Percentiles rank a stretch among this genome's conserved stretches.
phyloP scores from a whole-genome alignment of 495 filamentous ascomycete species.

The Emericellopsis terricola region DNA sequence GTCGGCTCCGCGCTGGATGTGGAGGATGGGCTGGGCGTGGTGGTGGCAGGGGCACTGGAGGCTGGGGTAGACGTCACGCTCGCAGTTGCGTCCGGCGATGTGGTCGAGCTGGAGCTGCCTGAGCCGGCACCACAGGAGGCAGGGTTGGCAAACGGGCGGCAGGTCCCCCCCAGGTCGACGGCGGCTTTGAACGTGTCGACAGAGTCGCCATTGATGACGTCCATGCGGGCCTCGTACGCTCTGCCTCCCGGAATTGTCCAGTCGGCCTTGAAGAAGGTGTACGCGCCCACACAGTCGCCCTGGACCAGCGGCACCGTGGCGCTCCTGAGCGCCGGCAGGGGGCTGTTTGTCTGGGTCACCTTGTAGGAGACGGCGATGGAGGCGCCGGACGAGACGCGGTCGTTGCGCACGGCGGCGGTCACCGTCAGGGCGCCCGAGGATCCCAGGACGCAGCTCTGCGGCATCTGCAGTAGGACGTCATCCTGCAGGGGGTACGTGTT shows the following conservation, averaged over 20 bases:
- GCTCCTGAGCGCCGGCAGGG: constrained; percentile 28
- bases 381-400: constrained; percentile 19
- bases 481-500: constrained; percentile 24
- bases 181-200: constrained; percentile 9
- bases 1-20: constrained; percentile 15
- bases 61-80: constrained; percentile 8
- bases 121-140: constrained; percentile 9
- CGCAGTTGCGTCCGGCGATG: constrained; percentile 9
- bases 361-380: constrained; percentile 24
- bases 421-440: constrained; percentile 20
- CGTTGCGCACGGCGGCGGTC: constrained; percentile 29
- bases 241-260: constrained; percentile 25
- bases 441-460: constrained; percentile 27
- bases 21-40: constrained; percentile 3
- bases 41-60: constrained; percentile 5
- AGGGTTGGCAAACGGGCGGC: constrained; percentile 18
- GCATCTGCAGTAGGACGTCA: constrained; percentile 22
- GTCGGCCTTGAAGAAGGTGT: constrained; percentile 32
- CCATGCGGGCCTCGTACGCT: constrained; percentile 29
- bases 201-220: constrained; percentile 23
- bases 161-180: constrained; percentile 20
- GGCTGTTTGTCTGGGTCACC: constrained; percentile 18
- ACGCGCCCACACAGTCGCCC: constrained; percentile 29
- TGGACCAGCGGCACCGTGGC: constrained; percentile 26
- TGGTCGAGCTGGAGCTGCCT: background rate